phyloP scores from a whole-genome alignment of 2,329 filamentous ascomycete genomes.

The Exophiala xenobiotica region DNA sequence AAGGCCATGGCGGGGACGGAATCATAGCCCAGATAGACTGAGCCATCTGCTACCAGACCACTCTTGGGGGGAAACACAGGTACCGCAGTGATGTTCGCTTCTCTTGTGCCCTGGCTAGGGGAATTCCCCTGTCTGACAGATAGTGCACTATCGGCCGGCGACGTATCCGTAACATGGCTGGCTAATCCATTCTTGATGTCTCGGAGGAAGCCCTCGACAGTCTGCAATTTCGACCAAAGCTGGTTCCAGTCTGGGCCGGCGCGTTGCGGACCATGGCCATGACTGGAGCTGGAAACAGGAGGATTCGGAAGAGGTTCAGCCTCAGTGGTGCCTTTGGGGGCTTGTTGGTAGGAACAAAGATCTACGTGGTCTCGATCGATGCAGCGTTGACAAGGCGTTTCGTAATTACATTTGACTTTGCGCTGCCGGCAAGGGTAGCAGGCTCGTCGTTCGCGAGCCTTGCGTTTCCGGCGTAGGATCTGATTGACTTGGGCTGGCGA shows the following conservation, averaged over 20 bases:
- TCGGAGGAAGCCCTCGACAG: conserved; percentile 5
- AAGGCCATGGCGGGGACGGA: conserved; percentile 61
- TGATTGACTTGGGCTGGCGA: conserved; percentile 7
- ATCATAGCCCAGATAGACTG: conserved; percentile 60
- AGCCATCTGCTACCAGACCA: conserved; percentile 44
- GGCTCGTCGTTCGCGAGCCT: conserved; percentile 34
- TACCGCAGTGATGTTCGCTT: conserved; percentile 40
- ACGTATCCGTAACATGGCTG: background rate
- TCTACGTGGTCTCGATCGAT: conserved; percentile 49
- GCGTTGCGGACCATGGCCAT: no score
- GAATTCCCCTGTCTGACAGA: background rate
- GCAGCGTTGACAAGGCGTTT: conserved; percentile 44
- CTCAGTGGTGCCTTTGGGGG: conserved; percentile 37
- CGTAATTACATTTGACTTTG: conserved; percentile 39
- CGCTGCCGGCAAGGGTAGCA: conserved; percentile 39
- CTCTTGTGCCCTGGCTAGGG: conserved; percentile 14
- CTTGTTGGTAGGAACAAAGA: conserved; percentile 47
- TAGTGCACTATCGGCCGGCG: no score
- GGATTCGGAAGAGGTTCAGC: conserved; percentile 26
- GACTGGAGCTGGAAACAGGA: no score
- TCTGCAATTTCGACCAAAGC: conserved; percentile 6
- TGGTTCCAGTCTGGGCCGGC: background rate
- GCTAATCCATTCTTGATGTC: conserved; percentile 1
- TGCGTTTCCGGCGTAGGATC: conserved; percentile 28
- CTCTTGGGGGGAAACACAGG: conserved; percentile 1